Base-by-base conservation (phyloP, 2,329 filamentous ascomycete genomes). In the Ophiostoma ips region DNA sequence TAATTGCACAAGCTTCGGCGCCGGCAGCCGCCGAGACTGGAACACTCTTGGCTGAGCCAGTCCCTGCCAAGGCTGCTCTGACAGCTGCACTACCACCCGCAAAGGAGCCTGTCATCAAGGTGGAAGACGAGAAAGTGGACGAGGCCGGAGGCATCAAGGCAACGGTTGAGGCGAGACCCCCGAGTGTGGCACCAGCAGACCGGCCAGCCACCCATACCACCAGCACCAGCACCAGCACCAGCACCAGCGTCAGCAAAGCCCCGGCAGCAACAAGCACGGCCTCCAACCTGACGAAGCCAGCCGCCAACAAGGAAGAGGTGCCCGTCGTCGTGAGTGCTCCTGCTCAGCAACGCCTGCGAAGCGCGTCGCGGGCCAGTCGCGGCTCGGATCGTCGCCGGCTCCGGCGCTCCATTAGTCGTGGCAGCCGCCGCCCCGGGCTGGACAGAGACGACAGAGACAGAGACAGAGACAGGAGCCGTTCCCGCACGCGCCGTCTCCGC, bases 301-400 rank as follows among this genome's bases (percentile, higher is more conserved):
- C n/a, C n/a, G n/a, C n/a, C n/a, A n/a, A 8, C 10, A 16, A 8
- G 0, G 34, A 37, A 2, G 18, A 46, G 5, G 16, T 2, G 35
- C 15, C 35, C 3, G n/a, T 36, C n/a, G 15, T 18, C 13, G 19
- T 18, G 11, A 43, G 16, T 16, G 40, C 40, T 13, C 43, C n/a
- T 16, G 40, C 40, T 3, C 43, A 19, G 15, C 53, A 49, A 16
- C 47, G 55, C 37, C 57, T 55, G 43, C 59, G 59, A 24, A 64
- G 62, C 31, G 53, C 56, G 19, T 62, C 61, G 1, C 60, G 58
- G 33, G 21, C 58, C 56, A 64, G 58, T 11, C 56, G 57, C 21
- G 52, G 56, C 35, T 45, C 46, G 15, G 49, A 46, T 2, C 19
- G 36, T 7, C 58, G 55, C 31, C 60, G 60, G 5, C 40, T 46